Evolutionary conservation across 306 rosid species (phyloP).

Genomic region (Pyrus bretschneideri): DNA sequence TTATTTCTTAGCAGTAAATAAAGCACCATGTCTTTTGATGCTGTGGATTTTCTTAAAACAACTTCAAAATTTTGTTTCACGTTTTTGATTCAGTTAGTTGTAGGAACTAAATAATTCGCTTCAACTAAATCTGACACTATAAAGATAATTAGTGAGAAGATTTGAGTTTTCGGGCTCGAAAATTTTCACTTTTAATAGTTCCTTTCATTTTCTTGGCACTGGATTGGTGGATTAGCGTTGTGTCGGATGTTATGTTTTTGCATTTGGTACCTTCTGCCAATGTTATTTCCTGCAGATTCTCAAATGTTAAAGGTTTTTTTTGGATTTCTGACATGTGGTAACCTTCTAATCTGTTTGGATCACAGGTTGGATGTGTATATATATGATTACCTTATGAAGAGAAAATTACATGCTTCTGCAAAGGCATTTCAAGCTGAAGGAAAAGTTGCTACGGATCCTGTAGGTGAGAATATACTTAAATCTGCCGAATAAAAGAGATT

Average conservation of each 20-base stretch:
- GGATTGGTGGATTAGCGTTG: background rate
- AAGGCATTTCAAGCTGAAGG: conserved; percentile 61
- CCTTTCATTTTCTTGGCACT: background rate
- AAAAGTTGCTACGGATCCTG: conserved; percentile 42
- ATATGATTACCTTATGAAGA: conserved; percentile 60
- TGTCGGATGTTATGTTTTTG: background rate
- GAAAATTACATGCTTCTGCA: conserved; percentile 58
- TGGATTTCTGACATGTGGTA: background rate
- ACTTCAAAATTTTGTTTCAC: background rate
- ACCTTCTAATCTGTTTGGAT: conserved; percentile 4
- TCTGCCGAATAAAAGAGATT: background rate
- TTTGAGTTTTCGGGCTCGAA: background rate
- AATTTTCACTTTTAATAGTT: background rate
- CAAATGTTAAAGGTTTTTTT: background rate
- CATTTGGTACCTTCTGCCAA: background rate
- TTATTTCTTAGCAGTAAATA: background rate
- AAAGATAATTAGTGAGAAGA: background rate
- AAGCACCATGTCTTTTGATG: background rate
- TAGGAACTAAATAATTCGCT: background rate
- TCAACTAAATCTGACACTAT: background rate
- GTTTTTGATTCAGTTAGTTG: background rate
- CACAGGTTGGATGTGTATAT: conserved; percentile 72
- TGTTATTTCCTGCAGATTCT: background rate
- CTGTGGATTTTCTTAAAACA: background rate
- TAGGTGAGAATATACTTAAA: conserved; percentile 43